A percentile compares a stretch with the other conserved stretches of the same genome.
phyloP scores from a whole-genome alignment of 306 rosid genomes.

The Geum urbanum region DNA sequence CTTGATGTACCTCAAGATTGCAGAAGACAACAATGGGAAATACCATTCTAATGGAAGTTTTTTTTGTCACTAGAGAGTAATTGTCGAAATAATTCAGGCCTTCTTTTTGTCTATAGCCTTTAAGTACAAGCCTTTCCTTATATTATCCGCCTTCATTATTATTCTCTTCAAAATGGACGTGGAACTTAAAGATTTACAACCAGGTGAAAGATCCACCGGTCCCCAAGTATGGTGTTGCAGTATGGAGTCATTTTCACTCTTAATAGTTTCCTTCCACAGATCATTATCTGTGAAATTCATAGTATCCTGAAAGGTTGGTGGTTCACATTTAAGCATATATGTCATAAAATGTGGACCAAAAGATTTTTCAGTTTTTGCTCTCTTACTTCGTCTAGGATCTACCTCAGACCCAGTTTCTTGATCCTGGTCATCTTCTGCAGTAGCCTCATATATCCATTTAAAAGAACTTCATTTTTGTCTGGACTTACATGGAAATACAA shows the following conservation, averaged over 20 bases:
- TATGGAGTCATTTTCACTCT: constrained; percentile 6
- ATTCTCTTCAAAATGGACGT: too few relatives aligned
- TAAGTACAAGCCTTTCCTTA: too few relatives aligned
- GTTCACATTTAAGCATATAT: not conserved
- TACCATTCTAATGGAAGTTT: too few relatives aligned
- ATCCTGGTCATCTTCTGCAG: not conserved
- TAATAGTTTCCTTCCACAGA: constrained; percentile 13
- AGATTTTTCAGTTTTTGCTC: not conserved
- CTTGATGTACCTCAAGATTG: too few relatives aligned
- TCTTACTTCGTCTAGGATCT: not conserved
- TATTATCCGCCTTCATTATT: too few relatives aligned
- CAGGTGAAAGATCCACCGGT: not conserved
- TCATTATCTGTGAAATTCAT: not conserved
- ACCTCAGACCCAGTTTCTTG: not conserved
- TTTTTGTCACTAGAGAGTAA: too few relatives aligned
- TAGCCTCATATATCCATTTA: not conserved
- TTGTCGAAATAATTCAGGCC: too few relatives aligned
- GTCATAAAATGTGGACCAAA: too few relatives aligned
- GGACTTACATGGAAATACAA: not conserved
- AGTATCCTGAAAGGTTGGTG: not conserved
- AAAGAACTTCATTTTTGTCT: not conserved
- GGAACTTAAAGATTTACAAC: too few relatives aligned
- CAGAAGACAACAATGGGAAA: too few relatives aligned
- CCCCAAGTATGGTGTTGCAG: not conserved
- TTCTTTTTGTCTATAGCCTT: too few relatives aligned